Evolutionary conservation across 2,329 filamentous ascomycete species (phyloP).

Genomic region (Juglanconis sp.): DNA sequence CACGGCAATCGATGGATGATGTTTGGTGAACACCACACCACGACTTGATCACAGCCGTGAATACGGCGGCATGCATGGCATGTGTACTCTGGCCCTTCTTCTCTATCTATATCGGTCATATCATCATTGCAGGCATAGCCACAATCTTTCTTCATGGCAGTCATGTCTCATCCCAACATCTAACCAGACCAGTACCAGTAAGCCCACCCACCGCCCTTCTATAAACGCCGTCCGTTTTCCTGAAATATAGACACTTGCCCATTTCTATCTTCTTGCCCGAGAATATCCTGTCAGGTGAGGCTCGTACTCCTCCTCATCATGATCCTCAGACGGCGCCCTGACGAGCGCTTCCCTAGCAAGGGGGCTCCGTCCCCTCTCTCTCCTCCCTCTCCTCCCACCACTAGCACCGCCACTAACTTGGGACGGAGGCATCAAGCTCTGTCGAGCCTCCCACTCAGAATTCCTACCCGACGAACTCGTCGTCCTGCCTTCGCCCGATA

Average conservation of each 20-base stretch:
- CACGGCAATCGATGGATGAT: too few species aligned
- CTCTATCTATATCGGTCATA: too few species aligned
- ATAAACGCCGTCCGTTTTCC: not conserved
- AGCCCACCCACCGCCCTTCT: too few species aligned
- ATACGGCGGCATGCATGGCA: too few species aligned
- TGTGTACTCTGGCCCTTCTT: too few species aligned
- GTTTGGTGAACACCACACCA: too few species aligned
- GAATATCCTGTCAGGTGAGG: not conserved
- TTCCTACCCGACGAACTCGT: not conserved
- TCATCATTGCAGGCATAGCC: too few species aligned
- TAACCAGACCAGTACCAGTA: too few species aligned
- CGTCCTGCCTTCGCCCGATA: not conserved
- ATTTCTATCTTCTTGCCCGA: not conserved
- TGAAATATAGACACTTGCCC: not conserved
- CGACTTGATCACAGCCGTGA: too few species aligned
- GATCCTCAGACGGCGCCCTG: constrained; percentile 13
- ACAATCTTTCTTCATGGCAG: too few species aligned
- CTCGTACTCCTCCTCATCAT: not conserved
- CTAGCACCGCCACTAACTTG: not conserved
- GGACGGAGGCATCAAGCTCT: constrained; percentile 3
- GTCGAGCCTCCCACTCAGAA: not conserved
- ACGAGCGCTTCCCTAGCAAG: constrained; percentile 6
- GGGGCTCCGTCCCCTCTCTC: constrained; percentile 9
- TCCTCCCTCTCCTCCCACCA: not conserved
- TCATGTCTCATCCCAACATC: too few species aligned